Base-by-base conservation (phyloP, 164 flowering plant species). In the Magnolia officinalis region DNA sequence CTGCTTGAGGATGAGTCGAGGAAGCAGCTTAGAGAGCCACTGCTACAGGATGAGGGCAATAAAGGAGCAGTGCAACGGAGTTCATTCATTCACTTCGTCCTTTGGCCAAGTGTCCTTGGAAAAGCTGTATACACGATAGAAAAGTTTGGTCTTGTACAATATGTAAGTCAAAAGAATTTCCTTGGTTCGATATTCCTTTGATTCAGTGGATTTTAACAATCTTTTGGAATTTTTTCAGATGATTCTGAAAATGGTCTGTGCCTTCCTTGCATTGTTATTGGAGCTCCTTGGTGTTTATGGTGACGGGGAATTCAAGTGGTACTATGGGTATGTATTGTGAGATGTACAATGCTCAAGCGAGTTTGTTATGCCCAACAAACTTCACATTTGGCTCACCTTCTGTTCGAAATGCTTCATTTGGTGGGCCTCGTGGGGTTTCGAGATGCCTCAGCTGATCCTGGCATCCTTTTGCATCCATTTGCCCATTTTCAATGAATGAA, bases 261-360 rank as follows among this genome's bases (percentile, higher is more conserved):
- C 97, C 70, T 88, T 95, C 78, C 76, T 95, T 78, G 90, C 97
- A 52, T 75, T 93, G 10, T 6, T 93, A 52, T 85, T 93, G 83
- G 98, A 92, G 87, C 81, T 87, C 26, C 82, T 84, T 80, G 98
- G 98, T 21, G 92, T 91, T 24, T 95, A 93, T 82, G 96, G 98
- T 49, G 91, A 91, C 74, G 96, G 98, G 59, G 87, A 93, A 80
- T 93, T 95, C 86, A 91, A 91, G 86, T 95, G 96, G 98, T 75
- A 89, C 68, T 92, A 87, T 74, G 98, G 98, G 98, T 95, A 89
- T 29, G 95, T 82, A 65, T 73, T 50, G 23, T 21, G 8, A 49
- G 21, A 37, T 5, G 6, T 37, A 37, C 45, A 37, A 37, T 37
- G 45, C 45, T 37, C 45, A 5, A 37, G 45, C 45, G 45, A 37